Base-by-base conservation (phyloP, 1,139 yeast genomes). In the Blastobotrys illinoisensis region DNA sequence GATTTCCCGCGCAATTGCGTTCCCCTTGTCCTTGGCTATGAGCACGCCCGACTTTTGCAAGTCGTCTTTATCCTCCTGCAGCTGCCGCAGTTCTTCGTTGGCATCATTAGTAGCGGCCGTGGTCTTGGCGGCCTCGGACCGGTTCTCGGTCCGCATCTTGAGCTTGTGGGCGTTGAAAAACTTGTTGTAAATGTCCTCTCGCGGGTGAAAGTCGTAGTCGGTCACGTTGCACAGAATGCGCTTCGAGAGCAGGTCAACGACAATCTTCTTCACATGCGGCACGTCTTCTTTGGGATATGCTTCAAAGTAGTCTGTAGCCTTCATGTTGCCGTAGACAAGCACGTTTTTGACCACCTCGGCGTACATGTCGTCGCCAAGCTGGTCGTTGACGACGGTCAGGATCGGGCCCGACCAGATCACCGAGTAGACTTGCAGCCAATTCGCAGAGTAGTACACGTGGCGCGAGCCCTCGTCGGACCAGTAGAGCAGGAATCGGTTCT, bases 371-470 rank as follows among this genome's bases (percentile, higher is more conserved):
- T 71, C 69, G 5, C 67, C 54, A 54, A 72, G 74, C 13, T 74
- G 74, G 24, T 76, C 77, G 54, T 77, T 76, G 46, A 86, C 78
- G 54, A 77, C 76, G 47, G 79, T 71, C 44, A 88, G 76, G 57
- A 90, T 83, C 52, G 88, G 88, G 32, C 96, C 97, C 43, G 91
- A 78, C 70, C 89, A 88, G 32, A 90, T 68, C 53, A 88, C 74
- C 53, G 80, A 70, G 61, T 83, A 75, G 20, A 85, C 72, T 5
- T 96, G 96, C 24, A 74, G 77, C 59, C 83, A 85, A 63, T 85
- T 79, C 58, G 84, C 80, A 44, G 76, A 77, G 67, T 89, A 90
- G 62, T 74, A 80, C 0, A 79, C 76, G 6, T 68, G 67, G 16
- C 70, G 69, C 14, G 71, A 65, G 5, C 70, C 64, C 0, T 71